Conservation (phyloP, 106 monocot genomes). For the Phalaenopsis aphrodite region DNA sequence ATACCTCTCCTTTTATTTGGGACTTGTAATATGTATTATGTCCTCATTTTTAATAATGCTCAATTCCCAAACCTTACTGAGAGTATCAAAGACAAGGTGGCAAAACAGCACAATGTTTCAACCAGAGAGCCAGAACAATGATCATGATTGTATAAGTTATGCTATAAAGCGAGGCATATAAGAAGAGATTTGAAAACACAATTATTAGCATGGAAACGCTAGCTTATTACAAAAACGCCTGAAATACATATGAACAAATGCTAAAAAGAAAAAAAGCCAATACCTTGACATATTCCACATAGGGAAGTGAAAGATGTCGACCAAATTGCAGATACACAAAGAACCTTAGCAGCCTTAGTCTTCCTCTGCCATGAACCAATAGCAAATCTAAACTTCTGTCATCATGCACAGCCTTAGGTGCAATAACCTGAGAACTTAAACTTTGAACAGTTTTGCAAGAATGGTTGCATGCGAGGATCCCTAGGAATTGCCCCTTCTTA, state of each 20-base stretch:
- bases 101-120: no score
- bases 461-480: constrained; percentile 88
- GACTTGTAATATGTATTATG: no score
- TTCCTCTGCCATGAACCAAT: constrained; percentile 77
- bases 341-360: constrained; percentile 64
- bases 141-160: no score
- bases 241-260: not conserved
- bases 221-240: not conserved
- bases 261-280: not conserved
- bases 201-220: not conserved
- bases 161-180: not conserved
- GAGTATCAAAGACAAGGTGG: no score
- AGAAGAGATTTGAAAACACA: not conserved
- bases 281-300: constrained; percentile 98
- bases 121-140: no score
- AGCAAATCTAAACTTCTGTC: constrained; percentile 74
- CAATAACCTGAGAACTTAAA: constrained; percentile 72
- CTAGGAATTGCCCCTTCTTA: constrained; percentile 76
- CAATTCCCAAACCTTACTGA: no score
- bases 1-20: no score
- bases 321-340: constrained; percentile 64
- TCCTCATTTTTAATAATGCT: no score
- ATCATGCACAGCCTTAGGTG: constrained; percentile 80
- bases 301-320: constrained; percentile 73
- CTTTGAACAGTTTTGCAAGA: constrained; percentile 90